phyloP scores from a whole-genome alignment of 805 yeast species.

The Candida manassasensis region DNA sequence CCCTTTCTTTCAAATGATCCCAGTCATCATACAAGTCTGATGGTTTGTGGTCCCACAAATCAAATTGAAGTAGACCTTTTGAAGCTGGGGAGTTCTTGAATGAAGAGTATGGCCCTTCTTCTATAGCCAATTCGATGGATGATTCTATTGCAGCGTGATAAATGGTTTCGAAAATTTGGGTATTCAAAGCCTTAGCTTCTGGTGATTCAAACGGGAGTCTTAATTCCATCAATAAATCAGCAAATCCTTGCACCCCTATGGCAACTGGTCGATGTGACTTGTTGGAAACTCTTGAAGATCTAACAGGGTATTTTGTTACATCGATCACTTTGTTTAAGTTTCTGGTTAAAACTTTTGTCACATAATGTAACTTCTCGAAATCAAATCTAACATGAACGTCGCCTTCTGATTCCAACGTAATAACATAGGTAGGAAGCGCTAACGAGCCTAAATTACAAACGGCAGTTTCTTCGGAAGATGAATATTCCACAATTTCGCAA shows the following conservation, averaged over 20 bases:
- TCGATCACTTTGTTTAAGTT: slow-evolving; percentile 84
- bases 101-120: slow-evolving; percentile 64
- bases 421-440: slow-evolving; percentile 76
- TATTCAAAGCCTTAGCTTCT: slow-evolving; percentile 71
- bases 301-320: slow-evolving; percentile 78
- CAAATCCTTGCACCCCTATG: slow-evolving; percentile 97
- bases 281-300: slow-evolving; percentile 71
- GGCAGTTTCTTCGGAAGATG: slow-evolving; percentile 88
- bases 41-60: slow-evolving; percentile 80
- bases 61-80: slow-evolving; percentile 78
- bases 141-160: slow-evolving; percentile 91
- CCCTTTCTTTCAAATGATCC: slow-evolving; percentile 60
- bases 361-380: slow-evolving; percentile 68
- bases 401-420: slow-evolving; percentile 14
- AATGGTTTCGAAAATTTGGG: slow-evolving; percentile 89
- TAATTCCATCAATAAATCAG: slow-evolving; percentile 78
- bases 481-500: slow-evolving; percentile 90
- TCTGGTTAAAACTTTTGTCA: slow-evolving; percentile 70
- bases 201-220: slow-evolving; percentile 83
- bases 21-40: slow-evolving; percentile 77
- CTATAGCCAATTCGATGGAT: slow-evolving; percentile 73
- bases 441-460: slow-evolving; percentile 93
- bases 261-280: slow-evolving; percentile 88
- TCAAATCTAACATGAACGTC: slow-evolving; percentile 54
- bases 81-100: slow-evolving; percentile 90